Evolutionary conservation across 306 rosid species (phyloP), one percentile per base, ranked within the genome.

Genomic region (Dicorynia guianensis): DNA sequence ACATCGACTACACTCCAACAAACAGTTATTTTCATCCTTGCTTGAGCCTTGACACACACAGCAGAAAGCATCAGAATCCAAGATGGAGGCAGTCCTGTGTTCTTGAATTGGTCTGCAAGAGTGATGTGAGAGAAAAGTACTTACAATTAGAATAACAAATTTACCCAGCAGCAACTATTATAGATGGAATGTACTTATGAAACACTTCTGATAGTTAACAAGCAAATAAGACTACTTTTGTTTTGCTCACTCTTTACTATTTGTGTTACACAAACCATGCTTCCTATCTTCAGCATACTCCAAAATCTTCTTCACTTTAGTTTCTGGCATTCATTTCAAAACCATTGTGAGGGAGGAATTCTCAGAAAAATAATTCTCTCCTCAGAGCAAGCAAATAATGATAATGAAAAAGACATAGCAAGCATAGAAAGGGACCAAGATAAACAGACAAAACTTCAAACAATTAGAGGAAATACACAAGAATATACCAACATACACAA

Each of bases 1-100:
- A 77, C 91, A 87, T 64, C 9, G 81, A 74, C 76, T 55, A 73
- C 94, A 89, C 81, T 85, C 80, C 80, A 89, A 83, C 73, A 87
- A 63, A 62, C 64, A 53, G 83, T 89, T 87, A 65, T 52, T 71
- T 74, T 87, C 80, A 64, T 87, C 91, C 42, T 79, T 84, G 81
- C 81, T 79, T 67, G 94, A 89, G 80, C 80, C 60, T 76, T 71
- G 84, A 69, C 94, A 87, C 44, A 89, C 91, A 79, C 85, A 83
- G 83, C 94, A 89, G 65, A 76, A 83, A 30, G 84, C 82, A 73
- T 73, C 93, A 38, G 86, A 84, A 63, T 80, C 52, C 67, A 65
- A 19, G 74, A 65, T 48, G 60, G 75, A 65, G 34, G 75, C 56
- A 79, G 71, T 53, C 13, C 6, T 18, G 60, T 76, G 81, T 81